These are phyloP conservation scores for Ophiosphaerella korrae DNA, from an alignment of 2,329 filamentous ascomycete species.

Conservation along the genomic window DNA sequence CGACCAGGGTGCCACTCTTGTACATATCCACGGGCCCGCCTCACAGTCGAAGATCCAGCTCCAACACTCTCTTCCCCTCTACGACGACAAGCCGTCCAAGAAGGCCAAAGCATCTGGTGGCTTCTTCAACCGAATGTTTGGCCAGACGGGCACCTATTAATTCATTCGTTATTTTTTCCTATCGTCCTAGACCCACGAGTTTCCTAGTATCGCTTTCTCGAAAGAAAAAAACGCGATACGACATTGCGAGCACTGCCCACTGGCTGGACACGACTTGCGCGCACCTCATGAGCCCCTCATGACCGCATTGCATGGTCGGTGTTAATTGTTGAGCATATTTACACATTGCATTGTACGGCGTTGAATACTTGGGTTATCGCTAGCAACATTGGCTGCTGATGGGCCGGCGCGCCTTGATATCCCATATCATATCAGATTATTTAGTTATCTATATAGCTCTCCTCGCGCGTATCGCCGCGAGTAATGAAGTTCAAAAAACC, in stretches of 20 bases:
- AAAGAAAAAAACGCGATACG: constrained; percentile 14
- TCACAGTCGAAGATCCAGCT: constrained; percentile 40
- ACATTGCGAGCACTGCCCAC: not conserved
- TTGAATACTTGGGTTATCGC: constrained; percentile 2
- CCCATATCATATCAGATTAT: not conserved
- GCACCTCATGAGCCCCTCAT: constrained; percentile 8
- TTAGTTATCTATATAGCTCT: constrained; percentile 5
- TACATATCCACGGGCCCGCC: constrained; percentile 48
- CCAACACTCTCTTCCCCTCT: constrained; percentile 44
- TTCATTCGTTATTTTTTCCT: constrained; percentile 29
- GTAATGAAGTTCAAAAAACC: constrained; percentile 12
- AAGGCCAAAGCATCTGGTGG: constrained; percentile 46
- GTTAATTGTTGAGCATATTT: constrained; percentile 5
- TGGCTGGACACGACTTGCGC: constrained; percentile 3
- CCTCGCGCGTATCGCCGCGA: constrained; percentile 9
- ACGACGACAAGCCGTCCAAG: constrained; percentile 48
- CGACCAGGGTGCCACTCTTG: constrained; percentile 49
- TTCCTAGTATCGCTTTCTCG: constrained; percentile 19
- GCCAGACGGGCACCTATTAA: constrained; percentile 37
- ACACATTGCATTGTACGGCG: constrained; percentile 9
- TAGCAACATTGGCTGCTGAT: constrained; percentile 3
- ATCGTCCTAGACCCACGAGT: constrained; percentile 29
- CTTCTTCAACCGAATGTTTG: constrained; percentile 48
- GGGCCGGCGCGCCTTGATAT: constrained; percentile 11
- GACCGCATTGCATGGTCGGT: constrained; percentile 2